Evolutionary conservation across 192 early-diverging fungal genomes (phyloP), one percentile per base, ranked within the genome.

Genomic region (Gonapodya sp.): DNA sequence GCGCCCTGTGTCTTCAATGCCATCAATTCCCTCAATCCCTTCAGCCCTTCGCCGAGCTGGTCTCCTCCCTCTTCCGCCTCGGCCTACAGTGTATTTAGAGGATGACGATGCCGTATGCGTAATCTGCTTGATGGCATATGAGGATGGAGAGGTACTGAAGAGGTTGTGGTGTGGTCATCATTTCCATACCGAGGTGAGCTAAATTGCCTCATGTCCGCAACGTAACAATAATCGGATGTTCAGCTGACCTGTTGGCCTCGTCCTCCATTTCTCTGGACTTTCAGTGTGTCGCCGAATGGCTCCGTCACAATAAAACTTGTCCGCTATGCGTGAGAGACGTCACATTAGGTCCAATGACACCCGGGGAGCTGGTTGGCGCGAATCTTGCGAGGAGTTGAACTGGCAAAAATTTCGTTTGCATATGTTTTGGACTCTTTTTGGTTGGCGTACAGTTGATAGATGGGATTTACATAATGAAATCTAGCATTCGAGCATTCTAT

Each of bases 221-320:
- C n/a, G n/a, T n/a, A n/a, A n/a, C n/a, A n/a, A n/a, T n/a, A n/a
- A n/a, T n/a, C n/a, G n/a, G n/a, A n/a, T n/a, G n/a, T n/a, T n/a
- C n/a, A n/a, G n/a, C n/a, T n/a, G n/a, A n/a, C n/a, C n/a, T n/a
- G n/a, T n/a, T n/a, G n/a, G 46, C 24, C 46, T 8, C 8, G 46
- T 16, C 46, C 8, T 24, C 24, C 46, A 64, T 16, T 64, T 64
- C 24, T 64, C 8, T 64, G 24, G 24, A 64, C 46, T 64, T 24
- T 24, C 46, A 64, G 14, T 95, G 94, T 83, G 93, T 94, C 0
- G 91, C 93, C 80, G 93, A 93, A 83, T 95, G 94, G 94, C 85
- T 95, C 73, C 86, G 87, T 35, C 83, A 94, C 73, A 93, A 94
- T 83, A 86, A 86, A 79, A 86, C 87, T 2, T 95, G 94, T 81